Conservation (phyloP, 768 basidiomycete species). For the Thelephora aurantiotincta region DNA sequence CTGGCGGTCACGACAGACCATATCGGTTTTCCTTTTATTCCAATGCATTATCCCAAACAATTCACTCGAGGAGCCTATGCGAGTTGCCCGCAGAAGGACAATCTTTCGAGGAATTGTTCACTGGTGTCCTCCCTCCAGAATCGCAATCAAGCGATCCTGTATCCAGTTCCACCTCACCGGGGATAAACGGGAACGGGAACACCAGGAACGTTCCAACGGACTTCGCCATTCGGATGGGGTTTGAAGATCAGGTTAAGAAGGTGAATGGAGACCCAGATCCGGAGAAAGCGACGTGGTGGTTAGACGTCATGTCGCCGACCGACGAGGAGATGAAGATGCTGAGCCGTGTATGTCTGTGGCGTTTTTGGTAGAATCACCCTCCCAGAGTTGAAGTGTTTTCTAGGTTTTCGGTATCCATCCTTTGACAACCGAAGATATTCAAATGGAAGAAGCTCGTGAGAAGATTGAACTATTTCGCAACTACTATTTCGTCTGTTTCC, state of each 20-base stretch:
- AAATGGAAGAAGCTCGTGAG: conserved; percentile 98
- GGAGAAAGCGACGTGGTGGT: conserved; percentile 89
- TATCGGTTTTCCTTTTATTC: conserved; percentile 99
- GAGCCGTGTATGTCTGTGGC: conserved; percentile 48
- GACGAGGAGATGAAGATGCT: conserved; percentile 98
- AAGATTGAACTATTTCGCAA: conserved; percentile 99
- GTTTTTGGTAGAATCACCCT: background rate
- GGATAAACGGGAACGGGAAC: background rate
- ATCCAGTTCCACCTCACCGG: conserved; percentile 7
- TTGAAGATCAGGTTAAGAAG: conserved; percentile 5
- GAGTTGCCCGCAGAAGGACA: conserved; percentile 93
- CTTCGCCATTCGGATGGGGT: background rate
- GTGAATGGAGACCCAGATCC: conserved; percentile 20
- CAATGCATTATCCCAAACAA: conserved; percentile 81
- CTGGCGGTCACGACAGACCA: conserved; percentile 57
- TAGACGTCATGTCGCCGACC: conserved; percentile 86
- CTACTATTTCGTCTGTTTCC: conserved; percentile 98
- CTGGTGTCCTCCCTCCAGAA: conserved; percentile 23
- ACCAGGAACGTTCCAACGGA: conserved; percentile 9
- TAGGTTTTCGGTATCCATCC: conserved; percentile 97
- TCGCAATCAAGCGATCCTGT: conserved; percentile 1
- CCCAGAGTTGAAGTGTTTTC: too few relatives aligned
- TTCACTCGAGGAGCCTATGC: conserved; percentile 84
- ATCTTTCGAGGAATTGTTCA: conserved; percentile 82
- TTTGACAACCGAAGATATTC: conserved; percentile 96